Evolutionary conservation across 345 rosid genomes (phyloP).

Genomic region (Luvunga scandens): DNA sequence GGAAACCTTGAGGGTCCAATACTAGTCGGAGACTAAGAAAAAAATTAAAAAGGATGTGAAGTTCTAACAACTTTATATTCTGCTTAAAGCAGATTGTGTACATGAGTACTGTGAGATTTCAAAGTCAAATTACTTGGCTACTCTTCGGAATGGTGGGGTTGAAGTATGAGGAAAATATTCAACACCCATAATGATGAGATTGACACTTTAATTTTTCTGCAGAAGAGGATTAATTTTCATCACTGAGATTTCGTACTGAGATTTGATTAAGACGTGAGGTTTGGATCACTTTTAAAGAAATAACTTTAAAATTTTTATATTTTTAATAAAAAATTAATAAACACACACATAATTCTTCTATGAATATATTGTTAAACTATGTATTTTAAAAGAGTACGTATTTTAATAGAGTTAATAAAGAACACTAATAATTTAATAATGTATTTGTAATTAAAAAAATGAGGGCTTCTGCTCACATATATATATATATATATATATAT

Average conservation of each 20-base stretch:
- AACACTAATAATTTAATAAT: too few relatives aligned
- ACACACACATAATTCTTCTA: too few relatives aligned
- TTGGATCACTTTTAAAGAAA: background rate
- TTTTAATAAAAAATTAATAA: too few relatives aligned
- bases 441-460: too few relatives aligned
- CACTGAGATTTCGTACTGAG: background rate
- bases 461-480: too few relatives aligned
- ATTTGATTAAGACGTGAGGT: background rate
- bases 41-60: background rate
- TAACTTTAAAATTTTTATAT: too few relatives aligned
- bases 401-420: too few relatives aligned
- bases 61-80: background rate
- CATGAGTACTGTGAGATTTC: background rate
- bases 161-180: background rate
- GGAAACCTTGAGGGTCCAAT: background rate
- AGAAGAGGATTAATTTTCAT: background rate
- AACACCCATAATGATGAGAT: constrained; percentile 1
- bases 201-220: background rate
- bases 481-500: too few relatives aligned
- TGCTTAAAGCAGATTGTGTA: too few relatives aligned
- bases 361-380: too few relatives aligned
- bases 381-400: too few relatives aligned
- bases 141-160: constrained; percentile 1
- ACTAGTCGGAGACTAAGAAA: background rate
- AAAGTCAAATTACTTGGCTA: constrained; percentile 11